Base-by-base conservation (phyloP, 495 filamentous ascomycete species). In the Pseudotulostoma volvatum region DNA sequence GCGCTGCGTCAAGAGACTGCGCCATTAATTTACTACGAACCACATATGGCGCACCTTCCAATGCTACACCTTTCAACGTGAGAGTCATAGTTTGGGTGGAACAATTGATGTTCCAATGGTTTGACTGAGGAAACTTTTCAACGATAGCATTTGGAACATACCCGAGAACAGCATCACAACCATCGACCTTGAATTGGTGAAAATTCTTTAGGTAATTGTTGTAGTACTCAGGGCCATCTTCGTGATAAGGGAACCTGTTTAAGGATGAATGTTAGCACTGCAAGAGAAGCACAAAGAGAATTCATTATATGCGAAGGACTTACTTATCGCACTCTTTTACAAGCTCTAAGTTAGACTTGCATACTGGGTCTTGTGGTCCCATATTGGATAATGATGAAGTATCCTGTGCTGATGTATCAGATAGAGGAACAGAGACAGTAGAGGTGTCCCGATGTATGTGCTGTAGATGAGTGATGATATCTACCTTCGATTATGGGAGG, bases 181-280 rank as follows among this genome's bases (percentile, higher is more conserved):
- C 61, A 8, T 48, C 48, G 15, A 76, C 67, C 44, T 66, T 56
- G 30, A 85, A 61, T 21, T 59, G 60, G 47, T 74, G 76, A 45
- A 74, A 67, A 11, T 57, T 60, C 2, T 56, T 55, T 41, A 70
- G 54, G 28, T 71, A 55, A 17, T 57, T 44, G 3, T 58, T 45
- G 45, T 76, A 72, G 7, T 52, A 56, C 37, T 60, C 50, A 30
- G 70, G 68, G 39, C 76, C 60, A 34, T 60, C 64, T 23, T 76
- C 63, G 30, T 65, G 61, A 49, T 84, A 76, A n/a, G n/a, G n/a
- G n/a, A n/a, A n/a, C n/a, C n/a, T n/a, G n/a, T n/a, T n/a, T n/a
- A n/a, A n/a, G n/a, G 3, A 80, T 79, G 51, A 84, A 84, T 53
- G 79, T 84, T n/a, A n/a, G n/a, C n/a, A 36, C 3, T 15, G 18